phyloP scores from a whole-genome alignment of 2,329 filamentous ascomycete genomes.

The Xylaria sp. region DNA sequence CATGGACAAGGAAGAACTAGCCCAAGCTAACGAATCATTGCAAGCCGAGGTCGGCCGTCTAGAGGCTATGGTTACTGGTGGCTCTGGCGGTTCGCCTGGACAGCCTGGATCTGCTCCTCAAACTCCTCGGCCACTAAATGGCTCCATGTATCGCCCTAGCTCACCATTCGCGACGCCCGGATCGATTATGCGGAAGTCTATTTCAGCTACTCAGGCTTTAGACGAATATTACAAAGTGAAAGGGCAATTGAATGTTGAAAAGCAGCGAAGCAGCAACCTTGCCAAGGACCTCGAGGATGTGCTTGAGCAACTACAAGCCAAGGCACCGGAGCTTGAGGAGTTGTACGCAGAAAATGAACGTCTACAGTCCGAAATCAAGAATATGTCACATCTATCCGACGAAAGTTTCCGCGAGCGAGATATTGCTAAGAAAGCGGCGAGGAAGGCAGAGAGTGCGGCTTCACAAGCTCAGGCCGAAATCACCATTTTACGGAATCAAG shows the following conservation, averaged over 20 bases:
- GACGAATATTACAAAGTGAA: slow-evolving; percentile 72
- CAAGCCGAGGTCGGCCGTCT: slow-evolving; percentile 61
- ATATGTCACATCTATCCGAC: slow-evolving; percentile 85
- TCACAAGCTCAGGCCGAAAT: slow-evolving; percentile 68
- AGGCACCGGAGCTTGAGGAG: slow-evolving; percentile 87
- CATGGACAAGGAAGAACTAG: slow-evolving; percentile 52
- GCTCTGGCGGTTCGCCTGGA: slow-evolving; percentile 45
- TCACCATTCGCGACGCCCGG: slow-evolving; percentile 68
- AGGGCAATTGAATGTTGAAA: slow-evolving; percentile 74
- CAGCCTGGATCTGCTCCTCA: slow-evolving; percentile 59
- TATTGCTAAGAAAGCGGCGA: slow-evolving; percentile 73
- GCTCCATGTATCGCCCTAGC: slow-evolving; percentile 58
- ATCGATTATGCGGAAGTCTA: slow-evolving; percentile 62
- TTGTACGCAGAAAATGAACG: slow-evolving; percentile 80
- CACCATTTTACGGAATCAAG: slow-evolving; percentile 80
- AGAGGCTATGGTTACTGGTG: slow-evolving; percentile 54
- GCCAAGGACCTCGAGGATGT: slow-evolving; percentile 82
- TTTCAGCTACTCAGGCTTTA: slow-evolving; percentile 67
- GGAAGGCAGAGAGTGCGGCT: slow-evolving; percentile 78
- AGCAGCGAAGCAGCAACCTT: slow-evolving; percentile 75
- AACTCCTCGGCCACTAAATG: slow-evolving; percentile 63
- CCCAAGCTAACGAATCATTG: slow-evolving; percentile 56
- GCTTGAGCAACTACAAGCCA: slow-evolving; percentile 81
- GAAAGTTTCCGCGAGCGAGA: slow-evolving; percentile 83
- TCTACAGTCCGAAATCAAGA: slow-evolving; percentile 78